These are phyloP conservation scores for Daldinia sp. DNA, from an alignment of 2,329 filamentous ascomycete species.

Conservation along the genomic window DNA sequence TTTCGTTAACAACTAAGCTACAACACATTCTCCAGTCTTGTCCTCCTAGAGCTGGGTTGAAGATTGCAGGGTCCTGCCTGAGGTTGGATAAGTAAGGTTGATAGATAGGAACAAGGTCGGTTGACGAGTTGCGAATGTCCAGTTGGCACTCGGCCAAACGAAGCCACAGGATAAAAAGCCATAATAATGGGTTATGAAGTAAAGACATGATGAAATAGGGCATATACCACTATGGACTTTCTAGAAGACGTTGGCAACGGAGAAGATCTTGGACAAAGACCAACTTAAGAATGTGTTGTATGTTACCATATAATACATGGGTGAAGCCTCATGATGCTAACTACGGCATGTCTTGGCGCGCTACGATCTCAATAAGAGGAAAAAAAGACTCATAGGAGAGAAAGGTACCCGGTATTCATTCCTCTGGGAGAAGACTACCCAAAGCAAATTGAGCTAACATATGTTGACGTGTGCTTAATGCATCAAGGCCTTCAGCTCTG, in stretches of 20 bases:
- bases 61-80: slow-evolving; percentile 3
- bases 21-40: slow-evolving; percentile 32
- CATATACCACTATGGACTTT: neutral
- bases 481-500: neutral
- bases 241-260: neutral
- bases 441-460: neutral
- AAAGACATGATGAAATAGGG: neutral
- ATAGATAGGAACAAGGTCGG: slow-evolving; percentile 22
- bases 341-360: neutral
- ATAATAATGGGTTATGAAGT: neutral
- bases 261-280: neutral
- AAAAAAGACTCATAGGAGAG: neutral
- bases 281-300: neutral
- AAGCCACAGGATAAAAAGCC: neutral
- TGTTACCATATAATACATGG: neutral
- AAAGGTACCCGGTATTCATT: neutral
- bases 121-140: slow-evolving; percentile 18
- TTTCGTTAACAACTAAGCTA: slow-evolving; percentile 27
- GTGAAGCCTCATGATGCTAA: neutral
- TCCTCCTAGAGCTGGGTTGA: slow-evolving; percentile 28
- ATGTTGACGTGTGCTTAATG: neutral
- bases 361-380: neutral
- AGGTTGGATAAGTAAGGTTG: slow-evolving; percentile 16
- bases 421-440: neutral
- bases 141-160: neutral